These are phyloP conservation scores for Aspergillus asperescens DNA, from an alignment of 495 filamentous ascomycete genomes.

Conservation along the genomic window DNA sequence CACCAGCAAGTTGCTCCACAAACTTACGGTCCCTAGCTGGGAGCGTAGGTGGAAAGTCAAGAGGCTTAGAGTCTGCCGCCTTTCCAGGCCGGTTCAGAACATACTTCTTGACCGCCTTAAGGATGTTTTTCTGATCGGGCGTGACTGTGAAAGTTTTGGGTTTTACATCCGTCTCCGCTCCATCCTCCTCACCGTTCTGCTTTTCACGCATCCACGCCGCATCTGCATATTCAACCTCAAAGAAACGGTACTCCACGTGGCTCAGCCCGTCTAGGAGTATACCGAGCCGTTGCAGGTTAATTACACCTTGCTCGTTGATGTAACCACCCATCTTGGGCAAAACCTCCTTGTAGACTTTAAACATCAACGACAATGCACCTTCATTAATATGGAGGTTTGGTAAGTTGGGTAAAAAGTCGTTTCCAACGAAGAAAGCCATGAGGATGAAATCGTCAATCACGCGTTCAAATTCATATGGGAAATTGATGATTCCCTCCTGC, in stretches of 20 bases:
- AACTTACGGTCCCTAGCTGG: constrained; percentile 88
- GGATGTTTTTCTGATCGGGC: constrained; percentile 72
- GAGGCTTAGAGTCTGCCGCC: constrained; percentile 37
- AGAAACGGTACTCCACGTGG: constrained; percentile 82
- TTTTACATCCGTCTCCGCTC: constrained; percentile 57
- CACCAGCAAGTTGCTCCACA: constrained; percentile 79
- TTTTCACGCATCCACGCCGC: constrained; percentile 89
- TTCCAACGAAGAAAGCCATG: constrained; percentile 99
- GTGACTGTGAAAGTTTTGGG: constrained; percentile 63
- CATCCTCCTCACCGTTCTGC: constrained; percentile 32
- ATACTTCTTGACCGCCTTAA: constrained; percentile 76
- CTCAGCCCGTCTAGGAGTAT: constrained; percentile 78
- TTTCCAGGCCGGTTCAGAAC: constrained; percentile 57
- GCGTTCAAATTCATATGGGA: constrained; percentile 89
- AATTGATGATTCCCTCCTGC: constrained; percentile 63
- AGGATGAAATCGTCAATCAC: constrained; percentile 99
- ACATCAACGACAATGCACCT: constrained; percentile 92
- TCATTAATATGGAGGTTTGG: constrained; percentile 98
- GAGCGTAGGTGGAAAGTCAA: constrained; percentile 70
- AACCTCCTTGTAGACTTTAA: constrained; percentile 89
- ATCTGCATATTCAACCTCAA: constrained; percentile 84
- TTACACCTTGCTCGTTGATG: constrained; percentile 90
- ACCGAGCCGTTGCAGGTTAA: constrained; percentile 75
- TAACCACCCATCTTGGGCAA: constrained; percentile 87
- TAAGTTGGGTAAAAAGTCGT: constrained; percentile 96